Base-by-base conservation (phyloP, 768 basidiomycete genomes). In the Tylopilus rubrobrunneus region DNA sequence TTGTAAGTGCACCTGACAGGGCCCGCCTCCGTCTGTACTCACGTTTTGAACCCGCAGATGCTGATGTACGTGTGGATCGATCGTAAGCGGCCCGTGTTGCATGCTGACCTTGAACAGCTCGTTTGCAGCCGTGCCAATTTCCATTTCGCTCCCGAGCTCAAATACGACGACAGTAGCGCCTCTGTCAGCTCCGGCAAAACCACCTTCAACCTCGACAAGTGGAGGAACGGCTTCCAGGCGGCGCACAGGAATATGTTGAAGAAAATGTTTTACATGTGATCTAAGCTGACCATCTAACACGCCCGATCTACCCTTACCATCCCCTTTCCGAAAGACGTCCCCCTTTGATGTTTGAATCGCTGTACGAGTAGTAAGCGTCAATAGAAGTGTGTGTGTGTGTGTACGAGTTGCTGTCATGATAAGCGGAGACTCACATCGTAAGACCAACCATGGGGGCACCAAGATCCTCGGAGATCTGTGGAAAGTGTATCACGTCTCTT, bases 391-490 rank as follows among this genome's bases (percentile, higher is more conserved):
- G 17, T 43, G 25, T 21, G 15, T 27, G 31, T 27, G 48, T 45
- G 5, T 19, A 19, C 19, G 19, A 19, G 19, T 29, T 52, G 49
- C 31, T 49, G 31, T 36, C 21, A 47, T 51, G 46, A 52, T 29
- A 36, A 15, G 12, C 28, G 39, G 47, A 7, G 27, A 73, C 87
- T 68, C 63, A 91, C 90, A 94, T 93, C 9, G 85, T 87, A 55
- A 95, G 75, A 40, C 94, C 94, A 48, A 93, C 91, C 94, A 98
- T 98, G n/a, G 94, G 85, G 45, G 83, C 76, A 19, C 94, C 94
- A 29, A 98, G 69, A 71, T 92, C 77, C 67, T 91, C 87, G 17
- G 91, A 93, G 14, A 90, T 75, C 84, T 85, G 62, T 56, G 33
- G 45, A 51, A 28, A 45, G 29, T 10, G 31, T 33, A 37, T 66